Evolutionary conservation across 139 green algal species (phyloP).

Genomic region (Chlorella vulgaris): DNA sequence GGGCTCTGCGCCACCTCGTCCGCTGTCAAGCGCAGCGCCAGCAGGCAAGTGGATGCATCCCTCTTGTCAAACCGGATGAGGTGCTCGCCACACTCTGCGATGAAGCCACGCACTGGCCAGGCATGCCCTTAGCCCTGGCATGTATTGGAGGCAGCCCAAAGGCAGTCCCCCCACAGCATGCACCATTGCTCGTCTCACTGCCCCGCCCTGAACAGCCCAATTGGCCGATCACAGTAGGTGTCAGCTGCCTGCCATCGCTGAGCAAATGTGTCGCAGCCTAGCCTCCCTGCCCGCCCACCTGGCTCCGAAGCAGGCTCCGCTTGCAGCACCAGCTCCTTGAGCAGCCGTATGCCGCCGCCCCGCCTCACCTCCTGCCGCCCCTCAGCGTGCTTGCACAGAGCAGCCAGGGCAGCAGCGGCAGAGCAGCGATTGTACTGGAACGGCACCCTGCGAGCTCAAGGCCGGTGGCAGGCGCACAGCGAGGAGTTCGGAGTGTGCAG

Average conservation of each 20-base stretch:
- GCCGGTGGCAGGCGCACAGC: too few species aligned
- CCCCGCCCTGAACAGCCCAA: too few species aligned
- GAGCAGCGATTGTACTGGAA: slow-evolving; percentile 18
- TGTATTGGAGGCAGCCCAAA: not conserved
- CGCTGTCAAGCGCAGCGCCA: not conserved
- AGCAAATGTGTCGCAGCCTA: not conserved
- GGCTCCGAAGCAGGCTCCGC: not conserved
- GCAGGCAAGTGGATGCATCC: not conserved
- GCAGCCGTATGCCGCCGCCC: not conserved
- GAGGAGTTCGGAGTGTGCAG: too few species aligned
- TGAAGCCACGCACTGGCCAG: too few species aligned
- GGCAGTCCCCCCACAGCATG: too few species aligned
- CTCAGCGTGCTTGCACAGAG: not conserved
- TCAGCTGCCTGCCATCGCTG: too few species aligned
- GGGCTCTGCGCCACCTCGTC: not conserved
- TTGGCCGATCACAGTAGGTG: too few species aligned
- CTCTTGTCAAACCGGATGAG: slow-evolving; percentile 13
- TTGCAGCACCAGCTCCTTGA: not conserved
- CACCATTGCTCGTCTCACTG: too few species aligned
- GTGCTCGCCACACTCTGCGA: not conserved
- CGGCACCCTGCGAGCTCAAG: not conserved
- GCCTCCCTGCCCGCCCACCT: not conserved
- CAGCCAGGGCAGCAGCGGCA: not conserved
- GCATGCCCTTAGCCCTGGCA: too few species aligned
- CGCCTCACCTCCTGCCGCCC: not conserved